phyloP scores from a whole-genome alignment of 768 basidiomycete genomes.

The Russula earlei region DNA sequence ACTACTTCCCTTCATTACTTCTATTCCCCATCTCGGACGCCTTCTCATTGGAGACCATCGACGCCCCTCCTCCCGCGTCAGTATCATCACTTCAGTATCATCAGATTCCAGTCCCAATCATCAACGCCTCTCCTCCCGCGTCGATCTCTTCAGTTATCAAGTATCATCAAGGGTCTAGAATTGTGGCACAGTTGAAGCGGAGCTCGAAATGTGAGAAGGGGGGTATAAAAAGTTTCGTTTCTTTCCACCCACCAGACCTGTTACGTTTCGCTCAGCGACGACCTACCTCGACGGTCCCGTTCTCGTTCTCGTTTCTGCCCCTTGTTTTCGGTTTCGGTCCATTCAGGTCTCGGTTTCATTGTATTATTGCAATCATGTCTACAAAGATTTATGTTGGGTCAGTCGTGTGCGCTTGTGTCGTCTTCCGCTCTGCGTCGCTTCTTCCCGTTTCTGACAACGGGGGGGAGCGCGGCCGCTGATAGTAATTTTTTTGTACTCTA shows the following conservation, averaged over 20 bases:
- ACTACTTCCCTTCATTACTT: too few species aligned
- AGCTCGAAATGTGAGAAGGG: constrained; percentile 36
- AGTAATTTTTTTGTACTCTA: constrained; percentile 32
- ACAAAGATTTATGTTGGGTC: constrained; percentile 91
- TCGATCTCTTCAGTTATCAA: too few species aligned
- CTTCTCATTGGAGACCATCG: too few species aligned
- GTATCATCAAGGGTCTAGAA: too few species aligned
- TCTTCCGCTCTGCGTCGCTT: constrained; percentile 37
- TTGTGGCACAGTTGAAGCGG: constrained; percentile 33
- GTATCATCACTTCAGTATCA: too few species aligned
- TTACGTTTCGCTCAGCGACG: constrained; percentile 5
- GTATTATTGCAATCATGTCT: constrained; percentile 44
- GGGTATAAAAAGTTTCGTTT: constrained; percentile 38
- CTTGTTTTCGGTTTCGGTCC: constrained; percentile 19
- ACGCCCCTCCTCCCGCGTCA: too few species aligned
- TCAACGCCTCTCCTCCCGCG: neutral
- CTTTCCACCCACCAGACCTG: too few species aligned
- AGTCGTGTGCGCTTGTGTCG: constrained; percentile 55
- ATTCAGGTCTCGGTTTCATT: constrained; percentile 18
- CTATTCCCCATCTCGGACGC: too few species aligned
- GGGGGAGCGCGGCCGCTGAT: constrained; percentile 39
- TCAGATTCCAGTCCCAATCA: too few species aligned
- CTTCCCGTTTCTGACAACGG: constrained; percentile 23
- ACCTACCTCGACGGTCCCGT: constrained; percentile 16
- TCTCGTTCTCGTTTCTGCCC: constrained; percentile 2